phyloP scores from a whole-genome alignment of 768 basidiomycete species.

The Suillus occidentalis region DNA sequence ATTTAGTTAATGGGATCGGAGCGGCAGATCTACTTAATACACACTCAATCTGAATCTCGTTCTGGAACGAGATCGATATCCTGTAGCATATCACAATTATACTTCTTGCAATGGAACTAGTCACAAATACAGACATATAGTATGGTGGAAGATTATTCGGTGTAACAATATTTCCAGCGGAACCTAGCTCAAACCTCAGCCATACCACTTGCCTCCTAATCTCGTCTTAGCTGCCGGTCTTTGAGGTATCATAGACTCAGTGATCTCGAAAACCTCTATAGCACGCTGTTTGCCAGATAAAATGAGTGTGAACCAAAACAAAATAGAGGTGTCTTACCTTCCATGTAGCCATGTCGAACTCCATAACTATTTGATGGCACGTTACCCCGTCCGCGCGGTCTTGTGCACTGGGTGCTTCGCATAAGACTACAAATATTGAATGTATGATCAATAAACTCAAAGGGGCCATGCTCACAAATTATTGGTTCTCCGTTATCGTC shows the following conservation, averaged over 20 bases:
- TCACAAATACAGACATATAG: not conserved
- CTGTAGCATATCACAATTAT: not conserved
- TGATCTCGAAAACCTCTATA: constrained; percentile 84
- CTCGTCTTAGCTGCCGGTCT: constrained; percentile 57
- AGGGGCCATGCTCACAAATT: constrained; percentile 53
- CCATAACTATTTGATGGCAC: constrained; percentile 86
- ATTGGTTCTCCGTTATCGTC: constrained; percentile 68
- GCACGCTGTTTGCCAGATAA: constrained; percentile 56
- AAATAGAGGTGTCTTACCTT: constrained; percentile 46
- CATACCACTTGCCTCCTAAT: constrained; percentile 73
- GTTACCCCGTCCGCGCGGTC: constrained; percentile 63
- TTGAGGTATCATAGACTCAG: constrained; percentile 70
- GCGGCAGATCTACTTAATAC: not conserved
- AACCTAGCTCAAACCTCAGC: constrained; percentile 33
- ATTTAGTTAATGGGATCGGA: not conserved
- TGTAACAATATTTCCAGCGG: not conserved
- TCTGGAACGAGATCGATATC: not conserved
- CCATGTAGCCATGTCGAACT: constrained; percentile 92
- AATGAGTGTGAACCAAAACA: not conserved
- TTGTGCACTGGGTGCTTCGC: constrained; percentile 61
- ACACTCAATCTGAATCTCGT: not conserved
- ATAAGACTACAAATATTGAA: constrained; percentile 44
- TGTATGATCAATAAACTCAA: not conserved
- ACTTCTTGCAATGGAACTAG: not conserved
- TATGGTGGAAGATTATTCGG: not conserved